phyloP scores from a whole-genome alignment of 495 filamentous ascomycete species.

The Umbilicaria muhlenbergii region DNA sequence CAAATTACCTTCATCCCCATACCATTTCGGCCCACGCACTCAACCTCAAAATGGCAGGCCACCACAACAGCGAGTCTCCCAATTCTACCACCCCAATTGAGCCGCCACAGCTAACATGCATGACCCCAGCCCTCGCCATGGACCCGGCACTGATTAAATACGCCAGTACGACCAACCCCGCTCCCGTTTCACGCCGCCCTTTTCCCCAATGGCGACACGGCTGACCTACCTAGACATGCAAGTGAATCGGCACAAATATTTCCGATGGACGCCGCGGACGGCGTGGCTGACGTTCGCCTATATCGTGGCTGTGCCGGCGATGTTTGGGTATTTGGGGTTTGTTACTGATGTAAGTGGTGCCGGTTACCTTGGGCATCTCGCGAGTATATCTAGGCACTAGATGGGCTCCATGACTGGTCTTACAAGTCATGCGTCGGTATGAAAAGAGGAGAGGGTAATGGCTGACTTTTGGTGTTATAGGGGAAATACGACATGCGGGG shows the following conservation, averaged over 20 bases:
- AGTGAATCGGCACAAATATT: conserved; percentile 82
- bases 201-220: conserved; percentile 11
- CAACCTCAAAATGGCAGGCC: conserved; percentile 4
- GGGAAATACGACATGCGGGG: conserved; percentile 75
- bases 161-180: conserved; percentile 39
- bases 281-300: conserved; percentile 65
- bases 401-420: neutral
- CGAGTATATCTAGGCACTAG: neutral
- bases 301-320: conserved; percentile 48
- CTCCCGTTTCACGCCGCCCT: conserved; percentile 3
- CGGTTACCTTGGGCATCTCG: neutral
- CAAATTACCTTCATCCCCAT: too few relatives aligned
- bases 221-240: conserved; percentile 48
- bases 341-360: conserved; percentile 58
- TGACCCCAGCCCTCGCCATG: conserved; percentile 36
- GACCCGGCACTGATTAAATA: conserved; percentile 71
- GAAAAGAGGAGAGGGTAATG: conserved; percentile 1
- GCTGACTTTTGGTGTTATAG: conserved; percentile 26
- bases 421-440: neutral
- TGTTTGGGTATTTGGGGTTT: conserved; percentile 55
- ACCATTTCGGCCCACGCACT: too few relatives aligned
- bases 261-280: conserved; percentile 77
- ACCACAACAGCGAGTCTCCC: conserved; percentile 15
- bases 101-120: conserved; percentile 7
- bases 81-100: neutral